Percentiles rank a stretch among this genome's conserved stretches.
These are phyloP conservation scores for Colletotrichum musicola DNA, from an alignment of 2,329 filamentous ascomycete genomes.

Conservation along the genomic window DNA sequence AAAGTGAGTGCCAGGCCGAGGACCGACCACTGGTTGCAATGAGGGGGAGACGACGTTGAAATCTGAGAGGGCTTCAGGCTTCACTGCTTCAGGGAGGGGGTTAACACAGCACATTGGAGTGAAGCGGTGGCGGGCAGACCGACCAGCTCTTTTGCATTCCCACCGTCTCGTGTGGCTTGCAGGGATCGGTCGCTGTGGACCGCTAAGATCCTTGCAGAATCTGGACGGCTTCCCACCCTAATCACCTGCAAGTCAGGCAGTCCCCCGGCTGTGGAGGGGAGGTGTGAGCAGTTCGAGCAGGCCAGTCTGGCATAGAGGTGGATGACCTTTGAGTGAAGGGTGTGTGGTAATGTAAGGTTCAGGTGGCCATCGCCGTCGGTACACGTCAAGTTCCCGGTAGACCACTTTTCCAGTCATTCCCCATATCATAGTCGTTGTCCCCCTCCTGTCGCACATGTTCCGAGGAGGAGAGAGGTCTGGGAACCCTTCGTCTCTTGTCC, in stretches of 20 bases:
- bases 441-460: conserved; percentile 15
- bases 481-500: conserved; percentile 4
- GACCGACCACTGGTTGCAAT: conserved; percentile 1
- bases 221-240: conserved; percentile 39
- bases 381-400: conserved; percentile 33
- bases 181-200: conserved; percentile 34
- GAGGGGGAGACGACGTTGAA: neutral
- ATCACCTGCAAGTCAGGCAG: conserved; percentile 41
- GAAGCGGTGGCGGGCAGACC: conserved; percentile 24
- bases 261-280: conserved; percentile 34
- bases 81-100: neutral
- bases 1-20: conserved; percentile 31
- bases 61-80: no score
- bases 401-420: conserved; percentile 24
- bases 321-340: conserved; percentile 35
- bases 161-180: conserved; percentile 39
- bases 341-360: conserved; percentile 38
- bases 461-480: neutral
- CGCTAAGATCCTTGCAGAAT: conserved; percentile 37
- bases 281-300: conserved; percentile 2
- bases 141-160: conserved; percentile 26
- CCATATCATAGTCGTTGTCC: conserved; percentile 34
- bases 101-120: no score
- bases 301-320: conserved; percentile 20
- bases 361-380: conserved; percentile 36